Conservation (phyloP, 2,329 filamentous ascomycete species). For the Zymoseptoria ardabiliae region DNA sequence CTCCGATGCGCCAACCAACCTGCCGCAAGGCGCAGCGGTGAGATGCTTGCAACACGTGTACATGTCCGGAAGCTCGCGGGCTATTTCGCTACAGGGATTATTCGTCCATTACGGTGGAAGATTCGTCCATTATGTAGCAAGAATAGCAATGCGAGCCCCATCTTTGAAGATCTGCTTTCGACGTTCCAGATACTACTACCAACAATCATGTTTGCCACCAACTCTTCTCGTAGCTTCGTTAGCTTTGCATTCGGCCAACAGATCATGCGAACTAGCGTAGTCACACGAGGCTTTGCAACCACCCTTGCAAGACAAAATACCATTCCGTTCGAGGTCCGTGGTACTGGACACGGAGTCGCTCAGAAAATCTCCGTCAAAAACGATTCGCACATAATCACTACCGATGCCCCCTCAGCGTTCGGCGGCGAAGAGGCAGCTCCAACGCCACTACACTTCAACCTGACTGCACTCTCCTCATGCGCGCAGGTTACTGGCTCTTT, state of each 20-base stretch:
- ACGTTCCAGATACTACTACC: not conserved
- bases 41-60: too few relatives aligned
- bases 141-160: too few relatives aligned
- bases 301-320: not conserved
- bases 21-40: too few relatives aligned
- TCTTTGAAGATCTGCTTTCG: too few relatives aligned
- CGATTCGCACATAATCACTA: slow-evolving; percentile 1
- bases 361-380: not conserved
- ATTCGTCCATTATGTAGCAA: too few relatives aligned
- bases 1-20: too few relatives aligned
- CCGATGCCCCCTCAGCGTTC: slow-evolving; percentile 4
- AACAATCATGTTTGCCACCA: not conserved
- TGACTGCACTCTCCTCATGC: slow-evolving; percentile 6
- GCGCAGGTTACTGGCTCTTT: slow-evolving; percentile 10
- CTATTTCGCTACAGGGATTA: too few relatives aligned
- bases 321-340: slow-evolving; percentile 4
- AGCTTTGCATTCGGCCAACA: not conserved
- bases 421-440: slow-evolving; percentile 7
- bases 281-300: not conserved
- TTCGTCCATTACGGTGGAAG: too few relatives aligned
- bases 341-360: slow-evolving; percentile 1
- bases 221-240: not conserved
- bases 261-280: not conserved
- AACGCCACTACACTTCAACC: slow-evolving; percentile 10
- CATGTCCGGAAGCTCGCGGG: too few relatives aligned